Percentiles rank a stretch among this genome's conserved stretches.
These are phyloP conservation scores for Dothidotthia symphoricarpi DNA, from an alignment of 2,329 filamentous ascomycete genomes.

Conservation along the genomic window DNA sequence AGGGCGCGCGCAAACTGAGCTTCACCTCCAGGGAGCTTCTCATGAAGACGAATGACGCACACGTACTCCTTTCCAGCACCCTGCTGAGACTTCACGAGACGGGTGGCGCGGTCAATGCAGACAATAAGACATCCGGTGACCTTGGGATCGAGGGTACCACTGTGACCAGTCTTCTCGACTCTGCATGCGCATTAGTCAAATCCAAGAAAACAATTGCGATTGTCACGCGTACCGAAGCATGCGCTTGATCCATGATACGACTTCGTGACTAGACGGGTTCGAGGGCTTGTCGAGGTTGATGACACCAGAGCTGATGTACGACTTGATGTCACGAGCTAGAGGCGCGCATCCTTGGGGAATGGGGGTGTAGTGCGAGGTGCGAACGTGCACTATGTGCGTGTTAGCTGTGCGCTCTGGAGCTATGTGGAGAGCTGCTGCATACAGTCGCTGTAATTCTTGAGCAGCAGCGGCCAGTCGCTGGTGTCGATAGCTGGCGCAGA, in stretches of 20 bases:
- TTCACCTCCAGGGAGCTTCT: slow-evolving; percentile 90
- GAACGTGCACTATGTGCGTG: slow-evolving; percentile 68
- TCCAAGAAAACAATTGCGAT: neutral
- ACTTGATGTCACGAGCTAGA: slow-evolving; percentile 91
- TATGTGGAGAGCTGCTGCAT: slow-evolving; percentile 48
- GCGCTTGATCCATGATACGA: slow-evolving; percentile 98
- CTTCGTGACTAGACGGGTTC: slow-evolving; percentile 97
- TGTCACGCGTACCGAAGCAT: slow-evolving; percentile 69
- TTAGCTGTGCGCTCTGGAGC: slow-evolving; percentile 24
- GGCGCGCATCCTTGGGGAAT: slow-evolving; percentile 92
- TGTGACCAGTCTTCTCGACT: slow-evolving; percentile 96
- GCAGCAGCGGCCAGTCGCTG: slow-evolving; percentile 85
- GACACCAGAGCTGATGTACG: slow-evolving; percentile 93
- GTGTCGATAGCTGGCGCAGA: slow-evolving; percentile 76
- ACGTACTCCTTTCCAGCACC: slow-evolving; percentile 99
- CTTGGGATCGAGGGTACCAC: slow-evolving; percentile 95
- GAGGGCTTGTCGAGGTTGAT: slow-evolving; percentile 98
- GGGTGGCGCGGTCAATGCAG: slow-evolving; percentile 93
- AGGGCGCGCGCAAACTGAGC: slow-evolving; percentile 89
- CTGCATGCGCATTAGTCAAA: slow-evolving; percentile 45
- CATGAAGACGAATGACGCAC: slow-evolving; percentile 89
- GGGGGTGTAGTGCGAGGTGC: slow-evolving; percentile 94
- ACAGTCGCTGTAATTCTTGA: slow-evolving; percentile 96
- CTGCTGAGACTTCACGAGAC: slow-evolving; percentile 98
- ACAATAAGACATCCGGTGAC: slow-evolving; percentile 95